These are phyloP conservation scores for Vitis amurensis DNA, from an alignment of 164 flowering plant genomes.

Conservation along the genomic window DNA sequence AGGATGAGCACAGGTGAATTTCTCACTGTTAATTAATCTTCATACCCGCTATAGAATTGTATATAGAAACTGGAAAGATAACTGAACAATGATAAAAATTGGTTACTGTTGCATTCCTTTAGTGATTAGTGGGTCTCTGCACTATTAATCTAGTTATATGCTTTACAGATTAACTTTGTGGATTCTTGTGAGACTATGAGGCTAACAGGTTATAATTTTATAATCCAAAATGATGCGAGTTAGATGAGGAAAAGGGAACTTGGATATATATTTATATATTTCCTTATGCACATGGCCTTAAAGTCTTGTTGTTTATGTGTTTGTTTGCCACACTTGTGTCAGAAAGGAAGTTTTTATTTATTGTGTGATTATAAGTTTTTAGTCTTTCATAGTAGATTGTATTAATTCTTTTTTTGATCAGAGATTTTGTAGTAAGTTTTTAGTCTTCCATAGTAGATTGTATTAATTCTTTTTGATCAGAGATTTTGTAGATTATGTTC, in stretches of 20 bases:
- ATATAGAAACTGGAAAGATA: conserved; percentile 4
- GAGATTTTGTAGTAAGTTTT: neutral
- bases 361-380: neutral
- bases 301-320: neutral
- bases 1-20: conserved; percentile 92
- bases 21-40: neutral
- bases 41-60: neutral
- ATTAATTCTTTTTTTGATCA: too few species aligned
- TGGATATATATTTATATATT: neutral
- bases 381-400: too few species aligned
- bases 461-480: too few species aligned
- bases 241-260: neutral
- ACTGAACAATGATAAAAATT: conserved; percentile 10
- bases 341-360: neutral
- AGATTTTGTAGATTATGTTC: too few species aligned
- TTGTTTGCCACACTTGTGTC: neutral
- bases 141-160: conserved; percentile 9
- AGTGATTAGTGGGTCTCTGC: conserved; percentile 18
- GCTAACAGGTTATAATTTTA: too few species aligned
- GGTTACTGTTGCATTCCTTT: conserved; percentile 24
- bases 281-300: neutral
- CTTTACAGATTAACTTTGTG: neutral
- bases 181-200: neutral
- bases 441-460: too few species aligned
- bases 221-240: too few species aligned